Conservation (phyloP, 164 flowering plant species). For the Macadamia integrifolia region DNA sequence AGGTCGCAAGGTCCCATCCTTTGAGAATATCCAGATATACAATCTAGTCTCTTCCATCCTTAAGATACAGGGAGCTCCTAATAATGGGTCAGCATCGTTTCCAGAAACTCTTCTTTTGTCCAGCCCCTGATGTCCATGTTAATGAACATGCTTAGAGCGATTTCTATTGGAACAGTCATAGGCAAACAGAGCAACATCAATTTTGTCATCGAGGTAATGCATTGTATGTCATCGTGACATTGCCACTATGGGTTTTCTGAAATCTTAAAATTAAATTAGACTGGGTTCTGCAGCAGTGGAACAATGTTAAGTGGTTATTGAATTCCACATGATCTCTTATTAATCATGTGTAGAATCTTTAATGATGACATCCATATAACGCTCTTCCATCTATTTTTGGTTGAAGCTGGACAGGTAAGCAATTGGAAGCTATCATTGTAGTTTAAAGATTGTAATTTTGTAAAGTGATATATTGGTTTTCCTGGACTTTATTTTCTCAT, state of each 20-base stretch:
- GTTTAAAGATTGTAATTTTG: background rate
- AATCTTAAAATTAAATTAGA: background rate
- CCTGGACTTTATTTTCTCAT: background rate
- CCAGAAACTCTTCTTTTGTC: slow-evolving; percentile 54
- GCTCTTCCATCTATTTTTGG: background rate
- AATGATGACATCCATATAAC: background rate
- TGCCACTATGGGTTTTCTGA: background rate
- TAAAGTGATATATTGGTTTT: background rate
- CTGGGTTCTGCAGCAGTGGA: background rate
- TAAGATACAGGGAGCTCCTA: slow-evolving; percentile 63
- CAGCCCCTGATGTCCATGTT: slow-evolving; percentile 13
- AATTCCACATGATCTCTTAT: background rate
- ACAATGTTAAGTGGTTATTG: background rate
- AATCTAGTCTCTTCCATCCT: slow-evolving; percentile 71
- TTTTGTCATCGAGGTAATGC: background rate
- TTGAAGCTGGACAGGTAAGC: background rate
- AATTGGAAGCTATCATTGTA: background rate
- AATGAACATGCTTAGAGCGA: slow-evolving; percentile 9
- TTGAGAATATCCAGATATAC: slow-evolving; percentile 87
- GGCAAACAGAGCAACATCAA: background rate
- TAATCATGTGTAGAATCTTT: background rate
- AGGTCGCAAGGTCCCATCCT: slow-evolving; percentile 78
- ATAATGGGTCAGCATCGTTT: slow-evolving; percentile 70
- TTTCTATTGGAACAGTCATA: slow-evolving; percentile 3
- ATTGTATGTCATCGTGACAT: background rate